Base-by-base conservation (phyloP, 1,139 yeast genomes). In the Magnusiomyces sp. region DNA sequence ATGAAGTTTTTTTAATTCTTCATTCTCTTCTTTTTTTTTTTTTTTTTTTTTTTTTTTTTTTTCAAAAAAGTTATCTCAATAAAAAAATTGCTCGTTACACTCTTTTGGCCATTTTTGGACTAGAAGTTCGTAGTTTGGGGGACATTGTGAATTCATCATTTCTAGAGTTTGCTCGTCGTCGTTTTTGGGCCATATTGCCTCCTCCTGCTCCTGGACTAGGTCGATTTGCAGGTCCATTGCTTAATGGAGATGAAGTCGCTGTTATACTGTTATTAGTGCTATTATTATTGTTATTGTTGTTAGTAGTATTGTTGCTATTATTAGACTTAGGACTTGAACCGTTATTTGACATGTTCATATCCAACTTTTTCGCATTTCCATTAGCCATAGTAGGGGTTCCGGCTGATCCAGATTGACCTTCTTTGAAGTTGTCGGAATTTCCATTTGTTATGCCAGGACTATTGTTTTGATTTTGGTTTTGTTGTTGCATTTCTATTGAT, bases 151-250 rank as follows among this genome's bases (percentile, higher is more conserved):
- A 50, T 17, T 49, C 52, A 6, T 48, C 56, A n/a, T 46, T 39
- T 46, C 52, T 52, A 17, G 49, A 46, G 48, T 53, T 53, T 23
- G 56, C 48, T 14, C 57, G 52, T 10, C 56, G 51, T 36, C 53
- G 42, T 33, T 48, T 43, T 11, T 47, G 46, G 4, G 41, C 23
- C 46, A 51, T 17, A 13, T 29, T 27, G 2, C 43, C 29, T 5
- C 29, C 16, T 2, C 55, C 47, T 9, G 57, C 16, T 2, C 55
- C 47, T 9, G 57, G 57, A 37, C 57, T 54, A 9, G 46, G 46
- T 13, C 51, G 32, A 6, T 47, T 41, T 23, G 46, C 46, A 23
- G 34, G 46, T 10, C 46, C 43, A 33, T 47, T 47, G 36, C 19
- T 19, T 11, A 23, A 7, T 7, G 29, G 29, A 23, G 29, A 23